phyloP scores from a whole-genome alignment of 75 land plant genomes.

The Pinus taeda region DNA sequence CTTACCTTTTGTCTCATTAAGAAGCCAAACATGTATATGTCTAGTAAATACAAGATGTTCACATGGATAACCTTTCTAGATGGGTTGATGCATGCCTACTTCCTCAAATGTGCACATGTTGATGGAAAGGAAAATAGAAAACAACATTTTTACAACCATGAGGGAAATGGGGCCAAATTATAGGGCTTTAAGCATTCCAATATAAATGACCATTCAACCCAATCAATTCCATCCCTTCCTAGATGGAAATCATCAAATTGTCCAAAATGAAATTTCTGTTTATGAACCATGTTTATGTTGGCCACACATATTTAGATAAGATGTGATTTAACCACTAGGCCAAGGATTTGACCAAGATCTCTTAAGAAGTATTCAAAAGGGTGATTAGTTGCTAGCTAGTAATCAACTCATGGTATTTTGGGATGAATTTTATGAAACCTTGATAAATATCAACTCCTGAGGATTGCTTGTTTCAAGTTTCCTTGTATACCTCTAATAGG shows the following conservation, averaged over 20 bases:
- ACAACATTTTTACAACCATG: too few relatives aligned
- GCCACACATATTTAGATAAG: neutral
- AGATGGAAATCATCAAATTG: neutral
- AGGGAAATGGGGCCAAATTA: neutral
- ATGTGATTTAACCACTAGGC: neutral
- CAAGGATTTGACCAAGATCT: neutral
- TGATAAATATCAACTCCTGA: neutral
- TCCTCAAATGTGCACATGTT: too few relatives aligned
- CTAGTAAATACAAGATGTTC: too few relatives aligned
- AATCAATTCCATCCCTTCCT: neutral
- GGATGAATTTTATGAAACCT: neutral
- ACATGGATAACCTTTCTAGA: too few relatives aligned
- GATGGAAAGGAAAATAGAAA: too few relatives aligned
- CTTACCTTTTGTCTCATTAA: too few relatives aligned
- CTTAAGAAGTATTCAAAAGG: neutral
- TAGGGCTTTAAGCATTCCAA: neutral
- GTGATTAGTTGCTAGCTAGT: neutral
- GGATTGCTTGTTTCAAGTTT: too few relatives aligned
- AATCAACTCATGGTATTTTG: neutral
- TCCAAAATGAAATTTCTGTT: neutral
- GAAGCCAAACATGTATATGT: too few relatives aligned
- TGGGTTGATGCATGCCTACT: too few relatives aligned
- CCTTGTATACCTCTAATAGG: too few relatives aligned
- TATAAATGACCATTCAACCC: neutral
- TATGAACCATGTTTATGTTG: neutral